phyloP scores from a whole-genome alignment of 352 stramenopile species.

The Elongisporangium prolatum region DNA sequence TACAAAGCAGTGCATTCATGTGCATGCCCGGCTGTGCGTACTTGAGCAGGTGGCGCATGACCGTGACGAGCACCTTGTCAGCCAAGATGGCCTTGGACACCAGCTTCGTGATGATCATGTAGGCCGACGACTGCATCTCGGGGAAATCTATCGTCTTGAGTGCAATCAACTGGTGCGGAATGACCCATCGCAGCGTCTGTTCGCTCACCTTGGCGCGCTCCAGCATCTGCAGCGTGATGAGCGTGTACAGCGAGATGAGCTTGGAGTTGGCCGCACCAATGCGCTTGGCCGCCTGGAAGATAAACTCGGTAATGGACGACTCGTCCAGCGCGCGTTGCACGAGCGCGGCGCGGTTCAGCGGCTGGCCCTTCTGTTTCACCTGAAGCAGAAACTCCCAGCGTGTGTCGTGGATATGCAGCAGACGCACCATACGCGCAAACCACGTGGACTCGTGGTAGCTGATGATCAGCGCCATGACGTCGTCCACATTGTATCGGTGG shows the following conservation, averaged over 20 bases:
- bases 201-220: slow-evolving; percentile 62
- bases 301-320: slow-evolving; percentile 67
- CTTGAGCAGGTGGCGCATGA: slow-evolving; percentile 76
- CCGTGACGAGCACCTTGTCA: slow-evolving; percentile 62
- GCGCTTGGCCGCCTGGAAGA: slow-evolving; percentile 55
- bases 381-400: slow-evolving; percentile 80
- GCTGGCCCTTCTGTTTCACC: slow-evolving; percentile 66
- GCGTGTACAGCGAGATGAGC: slow-evolving; percentile 82
- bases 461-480: slow-evolving; percentile 74
- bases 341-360: slow-evolving; percentile 59
- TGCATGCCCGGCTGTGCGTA: slow-evolving; percentile 59
- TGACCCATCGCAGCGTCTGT: slow-evolving; percentile 68
- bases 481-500: slow-evolving; percentile 84
- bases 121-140: slow-evolving; percentile 76
- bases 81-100: slow-evolving; percentile 73
- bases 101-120: slow-evolving; percentile 85
- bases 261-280: slow-evolving; percentile 68
- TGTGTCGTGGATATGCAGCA: slow-evolving; percentile 75
- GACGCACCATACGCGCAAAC: slow-evolving; percentile 82
- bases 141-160: slow-evolving; percentile 64
- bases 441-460: slow-evolving; percentile 84
- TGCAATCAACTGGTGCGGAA: slow-evolving; percentile 65
- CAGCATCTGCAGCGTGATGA: slow-evolving; percentile 78
- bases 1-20: slow-evolving; percentile 70
- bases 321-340: slow-evolving; percentile 75